Percentiles rank a stretch among this genome's conserved stretches.
phyloP scores from a whole-genome alignment of 2,329 filamentous ascomycete species.

The Botrytis cinerea region DNA sequence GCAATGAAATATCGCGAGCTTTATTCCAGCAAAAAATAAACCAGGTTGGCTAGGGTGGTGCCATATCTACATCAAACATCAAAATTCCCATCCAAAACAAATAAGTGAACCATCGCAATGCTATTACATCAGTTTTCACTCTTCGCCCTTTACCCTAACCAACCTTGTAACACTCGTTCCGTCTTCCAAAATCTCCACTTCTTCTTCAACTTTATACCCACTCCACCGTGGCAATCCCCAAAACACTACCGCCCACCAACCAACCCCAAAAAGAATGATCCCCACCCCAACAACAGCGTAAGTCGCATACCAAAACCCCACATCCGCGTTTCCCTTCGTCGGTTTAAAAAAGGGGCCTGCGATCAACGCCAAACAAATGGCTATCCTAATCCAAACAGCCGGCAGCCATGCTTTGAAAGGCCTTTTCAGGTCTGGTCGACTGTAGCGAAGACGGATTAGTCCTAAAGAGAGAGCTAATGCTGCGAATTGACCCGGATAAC shows the following conservation, averaged over 20 bases:
- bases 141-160: constrained; percentile 35
- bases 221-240: constrained; percentile 59
- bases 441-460: constrained; percentile 53
- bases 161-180: constrained; percentile 67
- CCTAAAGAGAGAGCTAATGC: constrained; percentile 40
- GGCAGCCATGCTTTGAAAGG: constrained; percentile 38
- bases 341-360: constrained; percentile 44
- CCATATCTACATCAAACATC: too few species aligned
- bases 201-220: constrained; percentile 64
- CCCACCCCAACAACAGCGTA: constrained; percentile 55
- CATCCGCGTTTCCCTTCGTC: constrained; percentile 45
- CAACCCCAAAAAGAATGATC: constrained; percentile 56
- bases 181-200: constrained; percentile 60
- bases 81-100: not conserved
- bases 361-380: constrained; percentile 40
- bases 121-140: not conserved
- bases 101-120: not conserved
- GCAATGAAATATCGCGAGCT: not conserved
- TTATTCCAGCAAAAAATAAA: not conserved
- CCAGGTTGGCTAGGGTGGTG: too few species aligned
- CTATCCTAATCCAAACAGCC: constrained; percentile 38
- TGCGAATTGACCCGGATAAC: constrained; percentile 49
- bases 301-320: constrained; percentile 54
- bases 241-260: constrained; percentile 72
- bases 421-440: constrained; percentile 47